These are phyloP conservation scores for Podila verticillata DNA, from an alignment of 192 early-diverging fungal species.

Conservation along the genomic window DNA sequence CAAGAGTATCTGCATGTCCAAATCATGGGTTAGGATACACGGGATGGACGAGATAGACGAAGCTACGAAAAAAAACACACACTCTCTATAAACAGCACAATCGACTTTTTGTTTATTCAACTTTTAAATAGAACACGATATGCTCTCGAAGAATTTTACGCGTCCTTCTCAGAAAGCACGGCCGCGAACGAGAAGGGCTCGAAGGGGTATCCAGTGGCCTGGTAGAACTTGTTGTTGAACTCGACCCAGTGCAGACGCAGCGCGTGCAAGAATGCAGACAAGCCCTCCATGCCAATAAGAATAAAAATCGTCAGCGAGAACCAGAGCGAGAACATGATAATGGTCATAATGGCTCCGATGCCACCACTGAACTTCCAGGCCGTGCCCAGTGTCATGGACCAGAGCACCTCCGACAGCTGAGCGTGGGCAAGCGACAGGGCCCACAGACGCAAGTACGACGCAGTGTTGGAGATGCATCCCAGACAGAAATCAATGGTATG, in stretches of 20 bases:
- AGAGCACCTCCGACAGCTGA: conserved; percentile 97
- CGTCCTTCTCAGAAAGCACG: conserved; percentile 49
- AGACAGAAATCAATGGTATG: conserved; percentile 99
- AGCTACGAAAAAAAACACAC: too few species aligned
- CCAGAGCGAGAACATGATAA: conserved; percentile 89
- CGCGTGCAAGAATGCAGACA: conserved; percentile 94
- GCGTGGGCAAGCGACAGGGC: conserved; percentile 98
- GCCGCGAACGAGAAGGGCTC: conserved; percentile 87
- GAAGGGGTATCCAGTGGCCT: conserved; percentile 87
- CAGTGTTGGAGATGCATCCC: conserved; percentile 97
- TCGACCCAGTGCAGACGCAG: conserved; percentile 99
- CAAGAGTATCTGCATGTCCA: too few species aligned
- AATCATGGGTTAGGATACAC: too few species aligned
- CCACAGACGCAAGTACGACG: conserved; percentile 99
- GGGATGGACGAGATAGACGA: too few species aligned
- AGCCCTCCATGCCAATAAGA: conserved; percentile 91
- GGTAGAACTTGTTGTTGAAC: conserved; percentile 98
- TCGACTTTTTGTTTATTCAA: too few species aligned
- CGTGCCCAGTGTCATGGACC: conserved; percentile 89
- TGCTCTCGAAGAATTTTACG: too few species aligned
- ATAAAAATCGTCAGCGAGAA: conserved; percentile 87
- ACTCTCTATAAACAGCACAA: too few species aligned
- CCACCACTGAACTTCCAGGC: conserved; percentile 60
- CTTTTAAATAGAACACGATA: too few species aligned
- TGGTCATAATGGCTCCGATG: conserved; percentile 74